phyloP scores from a whole-genome alignment of 2,329 filamentous ascomycete genomes.

The Colletotrichum acutatum region DNA sequence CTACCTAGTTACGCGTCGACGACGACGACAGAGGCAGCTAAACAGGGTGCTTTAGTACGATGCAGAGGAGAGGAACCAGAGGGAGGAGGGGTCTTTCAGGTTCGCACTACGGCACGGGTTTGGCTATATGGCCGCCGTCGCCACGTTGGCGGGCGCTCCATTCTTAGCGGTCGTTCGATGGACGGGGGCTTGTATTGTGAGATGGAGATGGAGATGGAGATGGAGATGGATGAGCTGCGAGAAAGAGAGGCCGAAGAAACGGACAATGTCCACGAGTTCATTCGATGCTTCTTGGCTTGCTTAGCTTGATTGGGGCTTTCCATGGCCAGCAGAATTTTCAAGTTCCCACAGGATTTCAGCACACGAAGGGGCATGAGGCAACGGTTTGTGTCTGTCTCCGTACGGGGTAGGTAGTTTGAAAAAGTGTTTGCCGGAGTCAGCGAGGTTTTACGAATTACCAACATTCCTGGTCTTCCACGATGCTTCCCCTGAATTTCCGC shows the following conservation, averaged over 20 bases:
- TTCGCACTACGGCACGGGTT: neutral
- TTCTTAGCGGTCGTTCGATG: too few species aligned
- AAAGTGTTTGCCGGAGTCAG: neutral
- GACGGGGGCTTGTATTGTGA: too few species aligned
- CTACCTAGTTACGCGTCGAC: neutral
- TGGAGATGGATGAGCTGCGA: neutral
- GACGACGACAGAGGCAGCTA: neutral
- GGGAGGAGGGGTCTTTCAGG: neutral
- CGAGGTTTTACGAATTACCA: neutral
- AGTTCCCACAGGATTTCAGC: too few species aligned
- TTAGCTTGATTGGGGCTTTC: neutral
- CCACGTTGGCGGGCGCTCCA: too few species aligned
- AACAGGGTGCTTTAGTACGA: neutral
- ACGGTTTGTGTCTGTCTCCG: neutral
- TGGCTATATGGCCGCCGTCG: neutral
- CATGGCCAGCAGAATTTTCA: neutral
- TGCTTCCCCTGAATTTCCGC: constrained; percentile 24
- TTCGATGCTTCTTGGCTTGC: neutral
- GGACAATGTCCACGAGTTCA: neutral
- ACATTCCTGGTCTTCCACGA: constrained; percentile 6
- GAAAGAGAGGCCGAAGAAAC: neutral
- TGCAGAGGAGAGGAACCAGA: neutral
- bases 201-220: too few species aligned
- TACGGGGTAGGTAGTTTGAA: neutral
- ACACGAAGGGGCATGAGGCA: too few species aligned